Percentiles rank a stretch among this genome's conserved stretches.
Conservation (phyloP, 1,284 basidiomycete genomes). For the Omphalotus olearius region DNA sequence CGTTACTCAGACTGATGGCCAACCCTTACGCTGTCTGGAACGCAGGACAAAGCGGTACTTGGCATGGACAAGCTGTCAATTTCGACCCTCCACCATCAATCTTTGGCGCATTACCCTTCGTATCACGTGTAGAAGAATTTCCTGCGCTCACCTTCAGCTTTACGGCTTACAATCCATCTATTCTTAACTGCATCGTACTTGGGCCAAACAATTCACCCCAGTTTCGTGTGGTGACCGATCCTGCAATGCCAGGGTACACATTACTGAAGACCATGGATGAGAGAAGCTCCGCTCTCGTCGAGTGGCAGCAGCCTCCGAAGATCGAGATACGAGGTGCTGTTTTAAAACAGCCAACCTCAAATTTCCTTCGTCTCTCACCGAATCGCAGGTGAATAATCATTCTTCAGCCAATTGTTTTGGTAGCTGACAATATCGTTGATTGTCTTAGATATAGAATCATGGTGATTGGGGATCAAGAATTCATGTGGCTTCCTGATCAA, state of each 20-base stretch:
- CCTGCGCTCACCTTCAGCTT: conserved; percentile 32
- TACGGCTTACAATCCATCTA: conserved; percentile 33
- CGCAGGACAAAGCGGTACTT: background rate
- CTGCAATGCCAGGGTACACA: conserved; percentile 34
- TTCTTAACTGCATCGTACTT: conserved; percentile 40
- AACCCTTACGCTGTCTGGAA: conserved; percentile 4
- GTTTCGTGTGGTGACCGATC: conserved; percentile 32
- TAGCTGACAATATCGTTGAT: conserved; percentile 2
- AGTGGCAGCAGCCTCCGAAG: conserved; percentile 39
- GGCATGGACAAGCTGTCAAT: background rate
- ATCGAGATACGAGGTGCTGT: conserved; percentile 40
- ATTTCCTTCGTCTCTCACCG: conserved; percentile 41
- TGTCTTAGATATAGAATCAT: conserved; percentile 35
- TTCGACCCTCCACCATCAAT: conserved; percentile 4
- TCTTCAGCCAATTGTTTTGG: background rate
- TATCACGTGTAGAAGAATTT: background rate
- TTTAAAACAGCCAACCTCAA: conserved; percentile 30
- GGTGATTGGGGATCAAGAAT: conserved; percentile 31
- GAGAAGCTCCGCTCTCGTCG: conserved; percentile 38
- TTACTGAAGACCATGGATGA: conserved; percentile 37
- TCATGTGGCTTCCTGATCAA: conserved; percentile 18
- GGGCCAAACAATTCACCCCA: conserved; percentile 33
- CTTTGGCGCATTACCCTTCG: conserved; percentile 12
- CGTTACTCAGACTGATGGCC: background rate
- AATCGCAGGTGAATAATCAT: conserved; percentile 33